Base-by-base conservation (phyloP, 1,284 basidiomycete genomes). In the Bondarzewia mesenterica region DNA sequence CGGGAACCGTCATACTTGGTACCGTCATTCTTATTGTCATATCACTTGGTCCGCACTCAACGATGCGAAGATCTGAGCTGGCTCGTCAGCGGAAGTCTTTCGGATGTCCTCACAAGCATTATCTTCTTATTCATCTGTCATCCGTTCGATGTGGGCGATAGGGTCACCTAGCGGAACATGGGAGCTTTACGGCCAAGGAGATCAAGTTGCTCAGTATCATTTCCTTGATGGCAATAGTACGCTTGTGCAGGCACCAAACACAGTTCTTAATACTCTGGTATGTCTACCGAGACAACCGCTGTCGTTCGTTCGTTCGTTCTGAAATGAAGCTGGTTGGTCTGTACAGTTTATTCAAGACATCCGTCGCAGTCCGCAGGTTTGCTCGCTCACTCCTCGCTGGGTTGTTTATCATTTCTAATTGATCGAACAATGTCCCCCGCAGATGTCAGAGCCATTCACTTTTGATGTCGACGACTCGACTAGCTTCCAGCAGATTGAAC, bases 111-210 rank as follows among this genome's bases (percentile, higher is more conserved):
- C 51, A 77, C 79, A 15, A 82, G 80, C 54, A 88, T 89, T 64
- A 88, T 93, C 57, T 93, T 93, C 73, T 69, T 93, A 26, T 93
- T 94, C 66, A 77, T 93, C 61, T 82, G 81, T 60, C 85, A 92
- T 63, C 88, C 89, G 0, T 93, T 86, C 72, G 91, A 94, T 64
- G 90, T 94, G 18, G 90, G 90, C 44, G 93, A 96, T 66, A 70
- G 83, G 36, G 75, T 93, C 25, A 48, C 23, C 36, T 74, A 44
- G 57, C 81, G 32, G 66, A 68, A 26, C 71, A 74, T 20, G 69
- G 74, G 36, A 70, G 64, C 15, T 94, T 89, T 65, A 88, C 86
- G 4, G 90, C 94, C 54, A 89, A 89, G 61, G 90, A 93, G 68
- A 92, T 93, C 65, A 77, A 85, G 42, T 73, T 94, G 29, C 73